Evolutionary conservation across 1,139 yeast species (phyloP).

Genomic region (Kurtzmaniella quercitrusa): DNA sequence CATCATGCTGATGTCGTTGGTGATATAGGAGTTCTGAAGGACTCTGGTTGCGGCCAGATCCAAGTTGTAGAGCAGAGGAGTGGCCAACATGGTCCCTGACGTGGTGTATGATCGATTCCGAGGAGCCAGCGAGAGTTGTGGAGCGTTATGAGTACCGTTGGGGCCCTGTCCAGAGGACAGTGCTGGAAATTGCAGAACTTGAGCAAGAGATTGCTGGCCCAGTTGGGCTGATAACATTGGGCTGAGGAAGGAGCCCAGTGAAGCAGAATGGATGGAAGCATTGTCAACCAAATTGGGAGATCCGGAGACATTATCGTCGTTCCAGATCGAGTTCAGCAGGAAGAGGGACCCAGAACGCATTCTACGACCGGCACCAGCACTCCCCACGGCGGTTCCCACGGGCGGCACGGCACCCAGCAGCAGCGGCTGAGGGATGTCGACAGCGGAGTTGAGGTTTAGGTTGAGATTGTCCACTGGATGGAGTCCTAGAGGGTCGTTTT

Average conservation of each 20-base stretch:
- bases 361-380: conserved; percentile 16
- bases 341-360: conserved; percentile 44
- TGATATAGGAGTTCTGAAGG: conserved; percentile 1
- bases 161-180: neutral
- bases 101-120: conserved; percentile 51
- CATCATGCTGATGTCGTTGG: conserved; percentile 6
- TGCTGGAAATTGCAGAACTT: neutral
- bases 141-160: conserved; percentile 1
- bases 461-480: conserved; percentile 6
- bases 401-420: neutral
- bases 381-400: neutral
- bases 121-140: conserved; percentile 6
- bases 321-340: conserved; percentile 45
- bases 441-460: conserved; percentile 4
- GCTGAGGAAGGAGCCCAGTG: conserved; percentile 22
- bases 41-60: conserved; percentile 9
- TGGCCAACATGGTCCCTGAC: conserved; percentile 25
- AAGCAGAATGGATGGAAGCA: conserved; percentile 6
- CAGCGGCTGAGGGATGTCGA: conserved; percentile 1
- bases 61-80: neutral
- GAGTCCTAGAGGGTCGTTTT: conserved; percentile 15
- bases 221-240: conserved; percentile 28
- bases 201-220: neutral
- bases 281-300: conserved; percentile 13
- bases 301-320: conserved; percentile 30